Conservation (phyloP, 1,284 basidiomycete genomes). For the Ganoderma meredithae region DNA sequence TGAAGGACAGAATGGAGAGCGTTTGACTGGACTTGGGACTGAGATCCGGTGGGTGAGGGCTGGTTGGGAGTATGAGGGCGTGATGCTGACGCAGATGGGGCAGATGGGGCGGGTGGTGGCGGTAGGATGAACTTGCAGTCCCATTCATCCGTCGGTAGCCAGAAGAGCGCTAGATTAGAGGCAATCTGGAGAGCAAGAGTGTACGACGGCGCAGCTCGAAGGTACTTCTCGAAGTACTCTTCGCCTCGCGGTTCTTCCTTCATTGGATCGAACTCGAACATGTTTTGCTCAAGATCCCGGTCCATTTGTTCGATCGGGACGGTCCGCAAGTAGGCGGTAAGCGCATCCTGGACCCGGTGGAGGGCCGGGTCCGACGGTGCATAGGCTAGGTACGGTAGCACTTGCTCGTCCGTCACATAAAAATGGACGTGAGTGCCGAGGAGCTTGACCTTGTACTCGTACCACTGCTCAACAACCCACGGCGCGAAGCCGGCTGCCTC, state of each 20-base stretch:
- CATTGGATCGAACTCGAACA: slow-evolving; percentile 60
- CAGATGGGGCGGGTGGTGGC: slow-evolving; percentile 26
- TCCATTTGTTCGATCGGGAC: slow-evolving; percentile 55
- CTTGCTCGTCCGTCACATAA: slow-evolving; percentile 56
- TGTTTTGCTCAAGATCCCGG: slow-evolving; percentile 45
- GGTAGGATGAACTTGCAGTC: slow-evolving; percentile 59
- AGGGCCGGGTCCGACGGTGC: slow-evolving; percentile 59
- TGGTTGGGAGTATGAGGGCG: slow-evolving; percentile 34
- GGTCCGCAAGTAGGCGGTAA: slow-evolving; percentile 26
- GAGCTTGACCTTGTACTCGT: slow-evolving; percentile 68
- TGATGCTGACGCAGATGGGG: slow-evolving; percentile 17
- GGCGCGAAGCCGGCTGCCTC: slow-evolving; percentile 41
- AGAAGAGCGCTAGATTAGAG: slow-evolving; percentile 61
- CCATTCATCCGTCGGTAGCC: slow-evolving; percentile 78
- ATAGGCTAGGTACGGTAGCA: slow-evolving; percentile 77
- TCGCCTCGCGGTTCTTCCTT: slow-evolving; percentile 26
- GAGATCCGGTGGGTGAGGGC: slow-evolving; percentile 28
- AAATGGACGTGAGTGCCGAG: slow-evolving; percentile 59
- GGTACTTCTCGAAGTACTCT: slow-evolving; percentile 37
- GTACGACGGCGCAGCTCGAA: slow-evolving; percentile 63
- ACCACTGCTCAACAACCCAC: slow-evolving; percentile 66
- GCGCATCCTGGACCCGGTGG: slow-evolving; percentile 49
- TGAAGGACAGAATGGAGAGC: slow-evolving; percentile 35
- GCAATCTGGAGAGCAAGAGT: slow-evolving; percentile 75
- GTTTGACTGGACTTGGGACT: slow-evolving; percentile 9